Conservation (phyloP, 805 yeast species). For the Ogataea methanolica region DNA sequence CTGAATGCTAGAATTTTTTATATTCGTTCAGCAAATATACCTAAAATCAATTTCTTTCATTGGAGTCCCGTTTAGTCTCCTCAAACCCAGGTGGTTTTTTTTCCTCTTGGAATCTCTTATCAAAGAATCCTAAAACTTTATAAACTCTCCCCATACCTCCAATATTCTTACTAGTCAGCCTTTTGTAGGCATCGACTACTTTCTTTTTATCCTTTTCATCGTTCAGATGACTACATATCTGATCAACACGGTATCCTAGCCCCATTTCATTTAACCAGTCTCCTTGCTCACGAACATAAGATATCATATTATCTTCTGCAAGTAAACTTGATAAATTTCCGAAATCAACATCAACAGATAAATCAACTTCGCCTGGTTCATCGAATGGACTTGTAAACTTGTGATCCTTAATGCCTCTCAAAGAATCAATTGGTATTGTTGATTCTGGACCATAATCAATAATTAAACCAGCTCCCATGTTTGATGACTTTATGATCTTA, state of each 20-base stretch:
- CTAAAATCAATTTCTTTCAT: no score
- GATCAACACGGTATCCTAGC: slow-evolving; percentile 63
- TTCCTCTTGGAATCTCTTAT: slow-evolving; percentile 34
- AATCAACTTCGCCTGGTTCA: slow-evolving; percentile 76
- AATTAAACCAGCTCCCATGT: slow-evolving; percentile 60
- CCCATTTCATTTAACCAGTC: slow-evolving; percentile 78
- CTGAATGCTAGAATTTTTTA: no score
- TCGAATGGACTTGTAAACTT: slow-evolving; percentile 68
- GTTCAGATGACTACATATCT: slow-evolving; percentile 40
- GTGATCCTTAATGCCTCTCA: slow-evolving; percentile 72
- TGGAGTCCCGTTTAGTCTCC: no score
- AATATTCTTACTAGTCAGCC: slow-evolving; percentile 59
- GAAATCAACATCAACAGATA: slow-evolving; percentile 83
- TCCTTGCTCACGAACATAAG: slow-evolving; percentile 51
- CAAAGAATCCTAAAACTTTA: slow-evolving; percentile 57
- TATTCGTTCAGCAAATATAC: no score
- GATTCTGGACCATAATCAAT: slow-evolving; percentile 70
- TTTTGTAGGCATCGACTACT: slow-evolving; percentile 50
- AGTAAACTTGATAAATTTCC: slow-evolving; percentile 44
- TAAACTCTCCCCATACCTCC: slow-evolving; percentile 73
- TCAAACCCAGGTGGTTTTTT: slow-evolving; percentile 51
- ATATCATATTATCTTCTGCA: slow-evolving; percentile 16
- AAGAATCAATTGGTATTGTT: slow-evolving; percentile 63
- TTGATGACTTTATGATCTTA: slow-evolving; percentile 27
- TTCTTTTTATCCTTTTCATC: slow-evolving; percentile 43